Conservation (phyloP, 2,329 filamentous ascomycete species). For the Chrysoporthe austroafricana region DNA sequence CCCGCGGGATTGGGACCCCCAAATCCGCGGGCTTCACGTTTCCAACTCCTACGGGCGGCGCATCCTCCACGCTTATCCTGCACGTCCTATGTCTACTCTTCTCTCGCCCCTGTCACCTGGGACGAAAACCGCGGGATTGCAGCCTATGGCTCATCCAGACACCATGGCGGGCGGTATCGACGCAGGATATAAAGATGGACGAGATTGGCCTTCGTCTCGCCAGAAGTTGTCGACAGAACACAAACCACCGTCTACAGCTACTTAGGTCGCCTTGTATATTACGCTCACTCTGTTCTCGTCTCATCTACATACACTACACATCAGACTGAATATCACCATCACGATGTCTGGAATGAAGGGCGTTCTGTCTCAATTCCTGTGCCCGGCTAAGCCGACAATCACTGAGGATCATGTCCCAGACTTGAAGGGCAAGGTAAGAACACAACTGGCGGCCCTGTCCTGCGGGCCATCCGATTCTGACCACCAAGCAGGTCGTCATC, state of each 20-base stretch:
- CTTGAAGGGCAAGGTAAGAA: slow-evolving; percentile 8
- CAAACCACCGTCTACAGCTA: neutral
- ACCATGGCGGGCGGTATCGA: neutral
- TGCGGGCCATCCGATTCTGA: neutral
- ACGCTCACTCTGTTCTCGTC: neutral
- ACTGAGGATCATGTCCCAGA: slow-evolving; percentile 11
- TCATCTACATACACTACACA: neutral
- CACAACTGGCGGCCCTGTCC: too few species aligned
- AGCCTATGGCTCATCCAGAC: neutral
- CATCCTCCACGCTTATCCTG: neutral
- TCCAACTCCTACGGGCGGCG: neutral
- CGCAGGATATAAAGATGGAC: slow-evolving; percentile 7
- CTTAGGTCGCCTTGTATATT: neutral
- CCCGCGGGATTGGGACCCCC: slow-evolving; percentile 1
- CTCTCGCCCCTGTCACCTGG: neutral
- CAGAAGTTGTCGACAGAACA: neutral
- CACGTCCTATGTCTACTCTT: neutral
- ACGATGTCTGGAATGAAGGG: slow-evolving; percentile 12
- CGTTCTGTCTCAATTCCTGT: slow-evolving; percentile 7
- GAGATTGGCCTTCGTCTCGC: neutral
- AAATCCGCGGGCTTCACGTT: neutral
- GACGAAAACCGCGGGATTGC: slow-evolving; percentile 3
- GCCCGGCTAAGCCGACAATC: slow-evolving; percentile 10
- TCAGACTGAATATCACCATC: neutral
- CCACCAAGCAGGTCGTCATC: slow-evolving; percentile 15